Evolutionary conservation across 495 filamentous ascomycete genomes (phyloP), one percentile per base, ranked within the genome.

Genomic region (Penicillium antarcticum): DNA sequence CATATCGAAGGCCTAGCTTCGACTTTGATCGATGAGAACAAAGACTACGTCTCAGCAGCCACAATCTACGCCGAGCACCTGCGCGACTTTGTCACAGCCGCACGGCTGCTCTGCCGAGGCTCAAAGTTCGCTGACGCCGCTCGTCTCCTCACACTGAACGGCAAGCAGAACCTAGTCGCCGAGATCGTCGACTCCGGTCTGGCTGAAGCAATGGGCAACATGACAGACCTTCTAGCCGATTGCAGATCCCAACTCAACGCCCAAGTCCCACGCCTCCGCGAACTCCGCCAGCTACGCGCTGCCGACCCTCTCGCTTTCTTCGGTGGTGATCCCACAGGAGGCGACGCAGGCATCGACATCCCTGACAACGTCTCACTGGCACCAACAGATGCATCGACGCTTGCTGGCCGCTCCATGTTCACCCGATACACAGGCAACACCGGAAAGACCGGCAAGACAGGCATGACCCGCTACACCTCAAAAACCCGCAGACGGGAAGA

Each of bases 311-410:
- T 90, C 1, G 84, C 80, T 10, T 89, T 87, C 69, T 89, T 83
- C 65, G 86, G 87, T 42, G 84, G 91, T 48, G 82, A 89, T 54
- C 71, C 81, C 14, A 70, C 75, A 2, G 63, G 59, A n/a, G 66
- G 71, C 17, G 76, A 66, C n/a, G 77, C 56, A 10, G 80, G 76
- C 33, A 75, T 64, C 32, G 88, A 94, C 57, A 78, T 95, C 5
- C 92, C 92, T 0, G 94, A 98, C 59, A 91, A 98, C 65, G 76
- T 98, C 43, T 94, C 88, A 5, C 75, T 98, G 12, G 92, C 94
- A 3, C 88, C 92, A 0, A 94, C 86, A 10, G 88, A 94, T 60
- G 79, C 85, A 3, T 77, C 88, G 0, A 92, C 88, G 13, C 85
- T 87, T 6, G 83, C 80, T 13, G 87, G 86, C 9, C 66, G 67